These are phyloP conservation scores for Gastrolobium bilobum DNA, from an alignment of 306 rosid genomes.

Conservation along the genomic window DNA sequence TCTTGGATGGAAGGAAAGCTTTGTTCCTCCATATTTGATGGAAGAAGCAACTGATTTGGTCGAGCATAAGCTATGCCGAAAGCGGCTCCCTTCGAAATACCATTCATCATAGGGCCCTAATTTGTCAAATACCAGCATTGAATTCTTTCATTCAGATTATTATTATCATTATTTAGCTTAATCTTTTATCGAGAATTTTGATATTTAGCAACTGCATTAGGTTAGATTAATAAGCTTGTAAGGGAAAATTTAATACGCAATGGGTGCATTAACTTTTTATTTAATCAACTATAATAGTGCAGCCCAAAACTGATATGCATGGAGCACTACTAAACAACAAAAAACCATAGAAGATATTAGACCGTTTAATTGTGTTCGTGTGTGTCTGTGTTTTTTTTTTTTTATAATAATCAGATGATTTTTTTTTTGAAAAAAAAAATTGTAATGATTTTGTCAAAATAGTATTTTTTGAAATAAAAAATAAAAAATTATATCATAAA, in stretches of 20 bases:
- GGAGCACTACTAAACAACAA: neutral
- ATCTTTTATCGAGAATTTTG: neutral
- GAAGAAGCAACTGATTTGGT: slow-evolving; percentile 28
- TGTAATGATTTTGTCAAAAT: too few relatives aligned
- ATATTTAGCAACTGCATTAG: slow-evolving; percentile 8
- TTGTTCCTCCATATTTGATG: slow-evolving; percentile 24
- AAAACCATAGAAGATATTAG: neutral
- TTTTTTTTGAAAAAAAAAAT: too few relatives aligned
- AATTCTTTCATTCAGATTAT: slow-evolving; percentile 40
- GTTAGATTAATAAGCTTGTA: slow-evolving; percentile 11
- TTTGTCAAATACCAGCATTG: slow-evolving; percentile 32
- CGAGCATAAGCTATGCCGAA: neutral
- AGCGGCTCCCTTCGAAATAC: slow-evolving; percentile 6
- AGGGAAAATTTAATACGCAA: neutral
- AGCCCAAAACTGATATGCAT: neutral
- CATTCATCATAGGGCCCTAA: neutral
- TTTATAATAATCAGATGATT: too few relatives aligned
- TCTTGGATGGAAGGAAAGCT: slow-evolving; percentile 39
- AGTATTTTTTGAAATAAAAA: too few relatives aligned
- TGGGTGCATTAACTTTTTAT: neutral
- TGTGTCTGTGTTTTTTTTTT: too few relatives aligned
- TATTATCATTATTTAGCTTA: neutral
- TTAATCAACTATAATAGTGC: neutral
- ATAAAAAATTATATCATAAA: too few relatives aligned
- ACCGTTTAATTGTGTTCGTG: too few relatives aligned